Evolutionary conservation across 2,329 filamentous ascomycete species (phyloP).

Genomic region (Alternaria postmessia): DNA sequence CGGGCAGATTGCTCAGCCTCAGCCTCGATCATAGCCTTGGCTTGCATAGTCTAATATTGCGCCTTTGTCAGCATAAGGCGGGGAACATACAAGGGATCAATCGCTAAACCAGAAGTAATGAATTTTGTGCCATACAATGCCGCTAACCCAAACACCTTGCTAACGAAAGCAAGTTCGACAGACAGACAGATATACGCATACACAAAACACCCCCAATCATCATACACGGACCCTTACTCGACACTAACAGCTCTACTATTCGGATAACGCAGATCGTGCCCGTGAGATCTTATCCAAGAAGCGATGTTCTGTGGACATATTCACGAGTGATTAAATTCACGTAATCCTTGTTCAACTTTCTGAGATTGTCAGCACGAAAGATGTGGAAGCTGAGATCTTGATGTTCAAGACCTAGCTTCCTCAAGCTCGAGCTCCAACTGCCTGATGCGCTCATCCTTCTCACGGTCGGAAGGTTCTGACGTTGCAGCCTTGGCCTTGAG

Average conservation of each 20-base stretch:
- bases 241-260: background rate
- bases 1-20: background rate
- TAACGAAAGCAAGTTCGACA: constrained; percentile 17
- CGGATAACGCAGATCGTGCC: background rate
- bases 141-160: constrained; percentile 24
- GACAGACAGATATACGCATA: constrained; percentile 18
- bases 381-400: background rate
- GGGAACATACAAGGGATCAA: background rate
- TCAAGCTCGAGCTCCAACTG: constrained; percentile 53
- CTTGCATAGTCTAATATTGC: background rate
- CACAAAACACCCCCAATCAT: constrained; percentile 15
- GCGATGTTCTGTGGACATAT: background rate
- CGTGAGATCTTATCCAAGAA: constrained; percentile 7
- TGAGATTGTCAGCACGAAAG: background rate
- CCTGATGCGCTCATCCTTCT: constrained; percentile 53
- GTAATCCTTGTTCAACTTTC: background rate
- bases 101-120: background rate
- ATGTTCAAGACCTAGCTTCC: constrained; percentile 48
- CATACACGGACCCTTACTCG: constrained; percentile 8
- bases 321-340: constrained; percentile 7
- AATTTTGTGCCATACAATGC: constrained; percentile 18
- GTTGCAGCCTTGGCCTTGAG: constrained; percentile 78
- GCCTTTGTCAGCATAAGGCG: background rate
- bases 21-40: background rate
- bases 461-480: constrained; percentile 40